A percentile compares a stretch with the other conserved stretches of the same genome.
phyloP scores from a whole-genome alignment of 352 stramenopile species.

The Peronospora destructor region DNA sequence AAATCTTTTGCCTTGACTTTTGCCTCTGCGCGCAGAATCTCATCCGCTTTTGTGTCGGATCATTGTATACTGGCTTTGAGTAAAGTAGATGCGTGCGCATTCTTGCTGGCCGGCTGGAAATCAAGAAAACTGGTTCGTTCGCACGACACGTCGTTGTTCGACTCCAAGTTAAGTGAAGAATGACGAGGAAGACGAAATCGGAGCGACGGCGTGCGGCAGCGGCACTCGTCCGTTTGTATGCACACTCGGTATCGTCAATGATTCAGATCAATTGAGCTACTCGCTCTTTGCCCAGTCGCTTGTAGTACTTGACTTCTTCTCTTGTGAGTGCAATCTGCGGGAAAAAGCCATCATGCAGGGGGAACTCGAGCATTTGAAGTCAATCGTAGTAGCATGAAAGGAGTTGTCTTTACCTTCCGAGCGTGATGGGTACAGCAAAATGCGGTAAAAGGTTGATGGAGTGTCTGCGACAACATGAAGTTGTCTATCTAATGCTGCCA shows the following conservation, averaged over 20 bases:
- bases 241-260: constrained; percentile 68
- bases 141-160: constrained; percentile 21
- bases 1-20: constrained; percentile 58
- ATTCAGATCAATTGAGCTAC: constrained; percentile 68
- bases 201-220: constrained; percentile 5
- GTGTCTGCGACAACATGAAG: constrained; percentile 15
- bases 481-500: background rate
- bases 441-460: constrained; percentile 2
- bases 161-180: constrained; percentile 8
- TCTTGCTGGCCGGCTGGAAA: constrained; percentile 52
- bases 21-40: constrained; percentile 47
- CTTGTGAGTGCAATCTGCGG: constrained; percentile 62
- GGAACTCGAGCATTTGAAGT: constrained; percentile 48
- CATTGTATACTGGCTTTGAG: constrained; percentile 59
- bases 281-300: constrained; percentile 66
- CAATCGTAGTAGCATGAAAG: constrained; percentile 19
- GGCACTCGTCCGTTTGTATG: constrained; percentile 56
- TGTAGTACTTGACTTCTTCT: constrained; percentile 71
- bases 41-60: constrained; percentile 41
- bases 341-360: constrained; percentile 77
- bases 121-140: constrained; percentile 64
- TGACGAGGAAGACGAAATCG: constrained; percentile 10
- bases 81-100: constrained; percentile 48
- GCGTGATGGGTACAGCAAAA: constrained; percentile 3
- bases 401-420: background rate